These are phyloP conservation scores for Phytophthora kernoviae DNA, from an alignment of 352 stramenopile genomes.

Conservation along the genomic window DNA sequence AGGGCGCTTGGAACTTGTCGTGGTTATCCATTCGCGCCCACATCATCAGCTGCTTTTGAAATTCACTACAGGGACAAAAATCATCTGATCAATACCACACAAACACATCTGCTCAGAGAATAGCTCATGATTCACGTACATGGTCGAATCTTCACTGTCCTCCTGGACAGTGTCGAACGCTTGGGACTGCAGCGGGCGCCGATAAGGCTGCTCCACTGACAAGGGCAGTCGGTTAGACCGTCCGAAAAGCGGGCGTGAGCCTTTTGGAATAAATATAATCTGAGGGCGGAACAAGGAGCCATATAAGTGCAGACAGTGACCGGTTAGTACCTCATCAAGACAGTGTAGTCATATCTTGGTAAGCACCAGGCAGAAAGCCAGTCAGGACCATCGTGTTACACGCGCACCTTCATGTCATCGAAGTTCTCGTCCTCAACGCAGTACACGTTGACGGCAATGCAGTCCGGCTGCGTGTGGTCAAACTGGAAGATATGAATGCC, in stretches of 20 bases:
- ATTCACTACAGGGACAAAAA: constrained; percentile 27
- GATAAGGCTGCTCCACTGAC: constrained; percentile 41
- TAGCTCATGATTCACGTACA: constrained; percentile 35
- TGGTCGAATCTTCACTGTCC: constrained; percentile 56
- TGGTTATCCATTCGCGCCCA: constrained; percentile 74
- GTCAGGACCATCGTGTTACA: constrained; percentile 3
- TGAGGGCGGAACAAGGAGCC: constrained; percentile 24
- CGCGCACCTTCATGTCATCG: constrained; percentile 73
- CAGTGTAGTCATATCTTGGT: constrained; percentile 11
- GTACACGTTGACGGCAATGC: constrained; percentile 80
- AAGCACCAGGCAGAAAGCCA: constrained; percentile 2
- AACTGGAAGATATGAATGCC: constrained; percentile 89
- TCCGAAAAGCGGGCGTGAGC: constrained; percentile 69
- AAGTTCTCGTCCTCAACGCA: constrained; percentile 84
- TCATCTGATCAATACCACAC: constrained; percentile 11
- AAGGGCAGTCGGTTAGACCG: constrained; percentile 47
- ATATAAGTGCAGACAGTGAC: constrained; percentile 15
- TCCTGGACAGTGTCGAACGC: constrained; percentile 44
- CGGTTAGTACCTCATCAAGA: constrained; percentile 22
- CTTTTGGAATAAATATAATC: constrained; percentile 85
- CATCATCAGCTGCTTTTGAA: constrained; percentile 84
- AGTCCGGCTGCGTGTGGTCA: constrained; percentile 69
- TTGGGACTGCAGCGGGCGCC: constrained; percentile 47
- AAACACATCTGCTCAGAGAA: not conserved
- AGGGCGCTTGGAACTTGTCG: constrained; percentile 42